Evolutionary conservation across 352 stramenopile species (phyloP).

Genomic region (Achlya hypogyna): DNA sequence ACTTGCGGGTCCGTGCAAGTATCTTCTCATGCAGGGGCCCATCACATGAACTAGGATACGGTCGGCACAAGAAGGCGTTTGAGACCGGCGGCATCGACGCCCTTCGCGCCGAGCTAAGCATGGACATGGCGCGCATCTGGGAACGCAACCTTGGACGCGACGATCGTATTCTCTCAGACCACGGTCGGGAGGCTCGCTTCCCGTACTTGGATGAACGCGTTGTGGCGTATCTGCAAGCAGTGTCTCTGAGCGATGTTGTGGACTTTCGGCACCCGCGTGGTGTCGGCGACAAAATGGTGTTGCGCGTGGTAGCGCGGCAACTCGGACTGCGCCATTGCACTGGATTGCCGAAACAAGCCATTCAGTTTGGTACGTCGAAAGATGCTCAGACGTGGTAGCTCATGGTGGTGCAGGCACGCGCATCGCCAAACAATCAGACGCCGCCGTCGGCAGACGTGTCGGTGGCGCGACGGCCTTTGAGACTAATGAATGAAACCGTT

Average conservation of each 20-base stretch:
- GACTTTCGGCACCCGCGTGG: slow-evolving; percentile 69
- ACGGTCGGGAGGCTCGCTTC: slow-evolving; percentile 89
- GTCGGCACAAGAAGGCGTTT: slow-evolving; percentile 87
- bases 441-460: slow-evolving; percentile 19
- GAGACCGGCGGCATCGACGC: slow-evolving; percentile 34
- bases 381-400: not conserved
- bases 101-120: slow-evolving; percentile 74
- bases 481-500: not conserved
- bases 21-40: not conserved
- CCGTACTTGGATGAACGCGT: slow-evolving; percentile 93
- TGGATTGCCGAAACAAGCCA: slow-evolving; percentile 87
- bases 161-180: slow-evolving; percentile 88
- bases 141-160: slow-evolving; percentile 94
- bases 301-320: slow-evolving; percentile 65
- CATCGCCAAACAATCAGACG: slow-evolving; percentile 86
- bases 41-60: slow-evolving; percentile 53
- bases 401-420: slow-evolving; percentile 31
- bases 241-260: slow-evolving; percentile 68
- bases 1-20: slow-evolving; percentile 50
- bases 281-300: slow-evolving; percentile 86
- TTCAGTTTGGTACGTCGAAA: slow-evolving; percentile 83
- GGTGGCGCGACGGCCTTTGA: not conserved
- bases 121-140: slow-evolving; percentile 89
- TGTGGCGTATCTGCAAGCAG: slow-evolving; percentile 50
- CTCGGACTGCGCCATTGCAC: slow-evolving; percentile 57